Evolutionary conservation across 2,329 filamentous ascomycete species (phyloP), one percentile per base, ranked within the genome.

Genomic region (Mariannaea sp.): DNA sequence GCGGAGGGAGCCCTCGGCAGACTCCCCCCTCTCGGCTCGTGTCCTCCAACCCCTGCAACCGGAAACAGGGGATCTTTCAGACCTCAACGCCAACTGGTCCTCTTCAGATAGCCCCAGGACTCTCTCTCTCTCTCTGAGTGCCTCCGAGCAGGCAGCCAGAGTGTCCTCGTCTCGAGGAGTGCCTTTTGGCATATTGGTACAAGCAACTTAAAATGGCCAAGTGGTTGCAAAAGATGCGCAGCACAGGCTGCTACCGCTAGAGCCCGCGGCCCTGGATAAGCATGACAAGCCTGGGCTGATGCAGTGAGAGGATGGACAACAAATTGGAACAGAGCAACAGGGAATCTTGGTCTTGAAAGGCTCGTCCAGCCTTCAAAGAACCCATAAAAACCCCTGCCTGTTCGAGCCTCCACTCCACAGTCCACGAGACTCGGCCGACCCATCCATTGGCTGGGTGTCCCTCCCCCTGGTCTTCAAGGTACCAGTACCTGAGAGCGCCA

Each of bases 401-500:
- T 51, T 61, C 44, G 53, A 57, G 55, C 55, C 53, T 62, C 51
- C 45, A 46, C 57, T 55, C 61, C 61, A 60, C 57, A 64, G 63
- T 65, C 59, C 59, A 61, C 51, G 53, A 57, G 59, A 63, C 61
- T 52, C 58, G 59, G 56, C 53, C 53, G 48, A 44, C 46, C 39
- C 52, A 59, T 65, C 63, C 61, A 65, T 65, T 65, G 61, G 63
- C 26, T 54, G 35, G 24, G 36, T 51, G 40, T 40, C 56, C 44
- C 52, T 55, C 56, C 48, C 51, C 56, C 51, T n/a, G n/a, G 57
- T 63, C 58, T 39, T 45, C 47, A 44, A 66, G 56, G 64, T 66
- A 66, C 46, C 39, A 50, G 49, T 66, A 66, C 64, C 44, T 59
- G 48, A 17, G 41, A 35, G 49, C 35, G 43, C 54, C 55, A 55